Conservation (phyloP, 2,329 filamentous ascomycete genomes). For the Aureobasidium sp. region DNA sequence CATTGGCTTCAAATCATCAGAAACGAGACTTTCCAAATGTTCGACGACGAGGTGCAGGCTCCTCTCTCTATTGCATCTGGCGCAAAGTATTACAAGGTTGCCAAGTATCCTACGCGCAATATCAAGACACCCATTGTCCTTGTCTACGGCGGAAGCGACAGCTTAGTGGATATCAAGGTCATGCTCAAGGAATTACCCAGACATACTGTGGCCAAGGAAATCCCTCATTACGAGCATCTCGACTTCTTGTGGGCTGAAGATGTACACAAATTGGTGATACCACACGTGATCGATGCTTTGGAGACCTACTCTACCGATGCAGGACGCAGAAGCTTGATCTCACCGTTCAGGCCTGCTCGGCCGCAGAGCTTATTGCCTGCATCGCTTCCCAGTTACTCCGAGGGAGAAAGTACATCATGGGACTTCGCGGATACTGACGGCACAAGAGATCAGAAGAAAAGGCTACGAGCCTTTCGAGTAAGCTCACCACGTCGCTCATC, state of each 20-base stretch:
- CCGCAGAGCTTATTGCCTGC: constrained; percentile 4
- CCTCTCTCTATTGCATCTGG: constrained; percentile 61
- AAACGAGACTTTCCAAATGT: constrained; percentile 96
- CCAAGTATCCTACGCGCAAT: constrained; percentile 91
- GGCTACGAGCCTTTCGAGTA: not conserved
- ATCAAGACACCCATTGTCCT: constrained; percentile 94
- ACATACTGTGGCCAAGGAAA: constrained; percentile 76
- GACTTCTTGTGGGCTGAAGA: constrained; percentile 94
- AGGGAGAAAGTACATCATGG: constrained; percentile 6
- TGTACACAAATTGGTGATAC: constrained; percentile 76
- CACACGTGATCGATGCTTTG: constrained; percentile 82
- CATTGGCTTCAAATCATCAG: constrained; percentile 99
- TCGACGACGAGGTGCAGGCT: constrained; percentile 84
- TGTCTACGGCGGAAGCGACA: constrained; percentile 89
- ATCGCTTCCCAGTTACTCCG: constrained; percentile 13
- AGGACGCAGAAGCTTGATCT: constrained; percentile 1
- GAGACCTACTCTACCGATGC: constrained; percentile 47
- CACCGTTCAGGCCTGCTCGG: constrained; percentile 9
- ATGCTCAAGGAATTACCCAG: constrained; percentile 84
- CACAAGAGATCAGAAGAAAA: not conserved
- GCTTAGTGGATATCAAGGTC: constrained; percentile 82
- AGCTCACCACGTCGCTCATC: not conserved
- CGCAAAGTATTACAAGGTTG: constrained; percentile 88
- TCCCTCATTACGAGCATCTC: constrained; percentile 90
- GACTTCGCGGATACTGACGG: constrained; percentile 7